Evolutionary conservation across 1,139 yeast species (phyloP), one percentile per base, ranked within the genome.

Genomic region (Nakaseomyces glabratus): DNA sequence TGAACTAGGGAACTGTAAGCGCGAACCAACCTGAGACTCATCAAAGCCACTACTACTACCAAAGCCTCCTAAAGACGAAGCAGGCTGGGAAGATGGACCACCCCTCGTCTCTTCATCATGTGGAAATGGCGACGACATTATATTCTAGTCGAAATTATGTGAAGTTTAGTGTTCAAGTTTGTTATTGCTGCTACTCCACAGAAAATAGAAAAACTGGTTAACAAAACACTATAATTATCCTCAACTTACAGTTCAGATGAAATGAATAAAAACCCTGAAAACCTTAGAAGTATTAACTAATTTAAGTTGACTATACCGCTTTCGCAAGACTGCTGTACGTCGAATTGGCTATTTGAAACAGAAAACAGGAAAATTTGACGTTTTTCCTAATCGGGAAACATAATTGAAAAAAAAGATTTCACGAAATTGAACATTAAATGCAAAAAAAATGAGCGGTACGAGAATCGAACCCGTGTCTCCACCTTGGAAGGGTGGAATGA

Each of bases 401-500:
- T 15, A 24, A 24, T n/a, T n/a, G n/a, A n/a, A 19, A 7, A 19
- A 19, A 7, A 19, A 10, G 21, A 7, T 10, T 19, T 10, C 21
- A 19, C 21, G 10, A 10, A 19, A 19, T 7, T 10, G 10, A 7
- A 10, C 21, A 11, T n/a, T 11, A 8, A 9, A 28, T 13, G 11
- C 5, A 18, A 31, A 24, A 19, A 44, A 41, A 9, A 4, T 49
- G 54, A 49, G 49, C 52, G 54, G 54, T 49, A 49, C 52, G 54
- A 47, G 54, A 49, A 49, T 49, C 54, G 54, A 49, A 49, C 54
- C 54, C 54, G 51, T 49, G 54, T 49, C 54, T 44, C 52, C 46
- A 49, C 54, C 54, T 49, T 49, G 54, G 54, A 49, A 49, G 54
- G 54, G 54, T 49, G 46, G 52, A 44, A 49, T 49, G 54, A 49